These are phyloP conservation scores for Pistacia integerrima DNA, from an alignment of 345 rosid genomes.

Conservation along the genomic window DNA sequence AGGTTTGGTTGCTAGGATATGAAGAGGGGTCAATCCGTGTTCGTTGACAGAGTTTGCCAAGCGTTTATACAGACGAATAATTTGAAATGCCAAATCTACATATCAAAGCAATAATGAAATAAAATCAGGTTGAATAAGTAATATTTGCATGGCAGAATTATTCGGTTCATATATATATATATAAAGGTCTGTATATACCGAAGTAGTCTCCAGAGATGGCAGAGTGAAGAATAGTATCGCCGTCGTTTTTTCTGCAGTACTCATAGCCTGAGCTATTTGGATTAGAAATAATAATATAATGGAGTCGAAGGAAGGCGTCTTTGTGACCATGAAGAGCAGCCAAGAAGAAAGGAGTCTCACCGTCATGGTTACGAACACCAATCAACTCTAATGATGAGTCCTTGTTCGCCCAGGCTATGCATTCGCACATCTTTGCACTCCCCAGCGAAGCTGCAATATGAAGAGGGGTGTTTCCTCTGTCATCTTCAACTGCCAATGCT, in stretches of 20 bases:
- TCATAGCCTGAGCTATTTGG: constrained; percentile 1
- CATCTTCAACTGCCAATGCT: constrained; percentile 20
- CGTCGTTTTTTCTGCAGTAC: constrained; percentile 27
- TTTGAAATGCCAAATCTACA: constrained; percentile 56
- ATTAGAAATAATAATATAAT: not conserved
- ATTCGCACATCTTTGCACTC: not conserved
- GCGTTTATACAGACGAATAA: constrained; percentile 16
- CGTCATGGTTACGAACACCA: constrained; percentile 24
- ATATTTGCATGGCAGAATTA: not conserved
- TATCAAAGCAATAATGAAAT: not conserved
- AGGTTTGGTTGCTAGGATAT: constrained; percentile 46
- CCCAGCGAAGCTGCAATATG: constrained; percentile 48
- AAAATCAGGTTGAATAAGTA: too few relatives aligned
- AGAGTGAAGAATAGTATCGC: constrained; percentile 40
- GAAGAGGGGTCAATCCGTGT: constrained; percentile 43
- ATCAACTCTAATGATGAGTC: constrained; percentile 3
- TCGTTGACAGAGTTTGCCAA: constrained; percentile 32
- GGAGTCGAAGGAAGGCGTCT: constrained; percentile 38
- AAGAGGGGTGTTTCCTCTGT: constrained; percentile 41
- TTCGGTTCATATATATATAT: not conserved
- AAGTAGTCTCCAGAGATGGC: constrained; percentile 39
- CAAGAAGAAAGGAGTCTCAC: constrained; percentile 46
- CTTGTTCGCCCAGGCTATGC: too few relatives aligned
- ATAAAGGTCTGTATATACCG: constrained; percentile 21
- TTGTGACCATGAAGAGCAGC: constrained; percentile 42